Evolutionary conservation across 257 asterid genomes (phyloP).

Genomic region (Fraxinus quadrangulata): DNA sequence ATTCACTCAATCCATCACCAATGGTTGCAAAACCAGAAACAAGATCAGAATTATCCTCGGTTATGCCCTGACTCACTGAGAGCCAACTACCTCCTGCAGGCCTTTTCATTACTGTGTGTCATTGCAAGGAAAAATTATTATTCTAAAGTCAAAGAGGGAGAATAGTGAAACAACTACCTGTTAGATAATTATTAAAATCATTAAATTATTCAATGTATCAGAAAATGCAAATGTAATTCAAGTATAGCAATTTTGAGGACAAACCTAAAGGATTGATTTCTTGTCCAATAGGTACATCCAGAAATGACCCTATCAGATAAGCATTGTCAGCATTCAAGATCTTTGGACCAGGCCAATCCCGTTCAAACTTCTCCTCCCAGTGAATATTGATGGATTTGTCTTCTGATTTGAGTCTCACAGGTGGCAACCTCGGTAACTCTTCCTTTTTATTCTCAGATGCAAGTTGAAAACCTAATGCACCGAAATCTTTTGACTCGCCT

Average conservation of each 20-base stretch:
- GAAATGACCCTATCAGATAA: constrained; percentile 81
- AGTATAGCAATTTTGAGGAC: constrained; percentile 28
- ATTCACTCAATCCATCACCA: constrained; percentile 52
- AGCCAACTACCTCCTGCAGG: constrained; percentile 78
- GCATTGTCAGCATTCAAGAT: constrained; percentile 60
- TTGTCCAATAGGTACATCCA: constrained; percentile 96
- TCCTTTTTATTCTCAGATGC: constrained; percentile 70
- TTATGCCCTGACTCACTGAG: constrained; percentile 92
- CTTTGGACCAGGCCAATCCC: constrained; percentile 62
- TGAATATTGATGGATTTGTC: constrained; percentile 72
- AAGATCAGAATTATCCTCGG: constrained; percentile 91
- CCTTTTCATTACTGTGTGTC: constrained; percentile 61
- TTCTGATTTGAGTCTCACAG: constrained; percentile 88
- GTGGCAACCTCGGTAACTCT: constrained; percentile 88
- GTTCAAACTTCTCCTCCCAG: constrained; percentile 86
- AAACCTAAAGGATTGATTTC: constrained; percentile 75
- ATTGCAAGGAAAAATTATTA: constrained; percentile 27
- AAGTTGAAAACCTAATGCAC: constrained; percentile 53
- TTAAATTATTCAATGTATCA: neutral
- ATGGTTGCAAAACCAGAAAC: constrained; percentile 96
- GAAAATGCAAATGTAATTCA: neutral
- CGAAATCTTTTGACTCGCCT: constrained; percentile 54
- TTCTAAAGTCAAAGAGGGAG: constrained; percentile 20
- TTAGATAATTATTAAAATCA: neutral
- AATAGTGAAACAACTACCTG: neutral